Percentiles rank a stretch among this genome's conserved stretches.
These are phyloP conservation scores for Chytriomyces sp. DNA, from an alignment of 192 early-diverging fungal species.

Conservation along the genomic window DNA sequence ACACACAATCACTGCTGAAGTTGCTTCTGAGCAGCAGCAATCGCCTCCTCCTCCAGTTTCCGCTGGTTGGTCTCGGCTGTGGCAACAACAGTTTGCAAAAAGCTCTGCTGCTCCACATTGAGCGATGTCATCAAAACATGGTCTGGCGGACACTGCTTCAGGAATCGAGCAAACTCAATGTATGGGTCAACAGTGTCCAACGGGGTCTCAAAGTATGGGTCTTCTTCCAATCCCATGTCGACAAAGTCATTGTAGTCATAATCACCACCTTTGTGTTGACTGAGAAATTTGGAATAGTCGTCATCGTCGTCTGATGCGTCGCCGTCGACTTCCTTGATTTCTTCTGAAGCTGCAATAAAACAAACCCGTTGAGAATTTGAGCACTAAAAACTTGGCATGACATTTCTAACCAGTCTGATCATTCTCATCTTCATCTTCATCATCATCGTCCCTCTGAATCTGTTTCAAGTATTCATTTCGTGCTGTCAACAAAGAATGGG, in stretches of 20 bases:
- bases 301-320: conserved; percentile 29
- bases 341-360: conserved; percentile 14
- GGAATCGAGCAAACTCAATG: conserved; percentile 33
- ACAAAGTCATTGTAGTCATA: conserved; percentile 24
- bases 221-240: conserved; percentile 35
- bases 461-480: conserved; percentile 27
- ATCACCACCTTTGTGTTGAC: neutral
- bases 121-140: conserved; percentile 15
- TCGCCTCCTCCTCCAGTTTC: conserved; percentile 27
- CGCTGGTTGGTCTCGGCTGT: conserved; percentile 20
- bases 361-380: neutral
- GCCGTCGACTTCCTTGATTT: conserved; percentile 31
- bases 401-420: neutral
- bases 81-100: conserved; percentile 26
- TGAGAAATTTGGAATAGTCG: conserved; percentile 31
- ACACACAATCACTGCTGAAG: neutral
- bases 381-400: neutral
- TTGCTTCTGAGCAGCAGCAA: conserved; percentile 4
- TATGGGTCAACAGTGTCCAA: conserved; percentile 38
- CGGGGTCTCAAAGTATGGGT: conserved; percentile 35
- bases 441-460: conserved; percentile 25
- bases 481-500: neutral
- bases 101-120: conserved; percentile 29
- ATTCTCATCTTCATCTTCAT: conserved; percentile 32
- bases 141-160: conserved; percentile 27